Conservation (phyloP, 2,329 filamentous ascomycete species). For the Fusarium avenaceum region DNA sequence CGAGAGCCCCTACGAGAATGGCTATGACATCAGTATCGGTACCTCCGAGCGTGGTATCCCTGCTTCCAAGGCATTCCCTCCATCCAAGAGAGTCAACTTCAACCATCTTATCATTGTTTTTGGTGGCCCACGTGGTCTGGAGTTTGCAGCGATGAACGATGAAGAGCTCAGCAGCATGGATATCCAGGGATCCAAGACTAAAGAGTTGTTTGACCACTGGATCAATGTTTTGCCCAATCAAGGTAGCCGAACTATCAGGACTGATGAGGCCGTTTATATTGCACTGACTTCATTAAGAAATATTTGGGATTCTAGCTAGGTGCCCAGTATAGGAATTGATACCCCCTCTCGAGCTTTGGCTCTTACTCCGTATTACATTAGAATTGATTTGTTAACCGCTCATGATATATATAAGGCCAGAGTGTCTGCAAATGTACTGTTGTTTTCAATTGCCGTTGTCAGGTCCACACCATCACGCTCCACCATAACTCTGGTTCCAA, state of each 20-base stretch:
- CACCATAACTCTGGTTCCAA: slow-evolving; percentile 49
- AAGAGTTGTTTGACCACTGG: slow-evolving; percentile 85
- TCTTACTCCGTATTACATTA: slow-evolving; percentile 4
- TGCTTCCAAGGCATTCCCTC: slow-evolving; percentile 61
- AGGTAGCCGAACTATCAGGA: slow-evolving; percentile 84
- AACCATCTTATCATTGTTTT: slow-evolving; percentile 83
- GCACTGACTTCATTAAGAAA: slow-evolving; percentile 77
- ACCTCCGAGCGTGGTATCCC: slow-evolving; percentile 82
- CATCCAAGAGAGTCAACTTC: slow-evolving; percentile 63
- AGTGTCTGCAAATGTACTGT: slow-evolving; percentile 51
- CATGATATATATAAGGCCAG: slow-evolving; percentile 48
- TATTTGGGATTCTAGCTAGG: slow-evolving; percentile 62
- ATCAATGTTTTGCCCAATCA: slow-evolving; percentile 84
- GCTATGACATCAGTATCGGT: slow-evolving; percentile 86
- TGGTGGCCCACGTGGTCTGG: slow-evolving; percentile 83
- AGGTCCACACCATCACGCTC: slow-evolving; percentile 42
- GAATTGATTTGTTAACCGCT: slow-evolving; percentile 25
- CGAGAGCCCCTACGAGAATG: slow-evolving; percentile 78
- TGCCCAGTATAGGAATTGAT: slow-evolving; percentile 42
- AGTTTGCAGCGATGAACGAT: slow-evolving; percentile 77
- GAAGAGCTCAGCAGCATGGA: slow-evolving; percentile 69
- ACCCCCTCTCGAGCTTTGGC: slow-evolving; percentile 33
- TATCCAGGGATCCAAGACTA: slow-evolving; percentile 73
- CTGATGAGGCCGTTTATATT: slow-evolving; percentile 86
- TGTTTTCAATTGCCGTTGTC: slow-evolving; percentile 44